Evolutionary conservation across 306 rosid species (phyloP), one percentile per base, ranked within the genome.

Genomic region (Acmispon strigosus): DNA sequence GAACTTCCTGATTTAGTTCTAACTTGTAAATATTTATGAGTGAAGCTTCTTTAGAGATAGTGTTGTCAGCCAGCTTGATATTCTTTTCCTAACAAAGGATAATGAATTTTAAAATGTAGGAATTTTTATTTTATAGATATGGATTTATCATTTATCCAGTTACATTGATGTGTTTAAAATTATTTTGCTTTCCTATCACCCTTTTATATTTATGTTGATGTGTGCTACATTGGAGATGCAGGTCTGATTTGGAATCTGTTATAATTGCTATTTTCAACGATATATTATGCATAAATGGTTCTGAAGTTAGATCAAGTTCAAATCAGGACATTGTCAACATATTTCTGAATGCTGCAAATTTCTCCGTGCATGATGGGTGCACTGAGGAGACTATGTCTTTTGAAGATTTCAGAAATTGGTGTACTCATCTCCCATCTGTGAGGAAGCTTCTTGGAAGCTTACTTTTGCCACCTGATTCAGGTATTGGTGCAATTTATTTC

Each of bases 371-470:
- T 22, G 85, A 73, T 60, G 84, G 73, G 34, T 56, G 81, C 68
- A 60, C 72, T 0, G 83, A 81, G 71, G 80, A 81, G 68, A 67
- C 74, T 55, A 77, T 90, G 87, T 81, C 98, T 73, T 83, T 86
- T 51, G 89, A 86, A 82, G 92, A 94, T 80, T 94, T 87, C 86
- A 86, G 75, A 84, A 82, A 80, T 75, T 94, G 97, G 98, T 87
- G 89, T 62, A 36, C 85, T 68, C 85, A 77, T 74, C 55, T 90
- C 43, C 97, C 98, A 20, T 81, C 92, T 37, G 79, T 78, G 69
- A 88, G 80, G 86, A 90, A 90, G 87, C 85, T 86, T 78, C 96
- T 94, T 72, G 97, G 96, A 64, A 76, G 90, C 87, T 79, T 94
- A 78, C 75, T 94, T 80, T 80, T 78, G 78, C 82, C 88, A 10